Evolutionary conservation across 164 flowering plant genomes (phyloP).

Genomic region (Vitis riparia): DNA sequence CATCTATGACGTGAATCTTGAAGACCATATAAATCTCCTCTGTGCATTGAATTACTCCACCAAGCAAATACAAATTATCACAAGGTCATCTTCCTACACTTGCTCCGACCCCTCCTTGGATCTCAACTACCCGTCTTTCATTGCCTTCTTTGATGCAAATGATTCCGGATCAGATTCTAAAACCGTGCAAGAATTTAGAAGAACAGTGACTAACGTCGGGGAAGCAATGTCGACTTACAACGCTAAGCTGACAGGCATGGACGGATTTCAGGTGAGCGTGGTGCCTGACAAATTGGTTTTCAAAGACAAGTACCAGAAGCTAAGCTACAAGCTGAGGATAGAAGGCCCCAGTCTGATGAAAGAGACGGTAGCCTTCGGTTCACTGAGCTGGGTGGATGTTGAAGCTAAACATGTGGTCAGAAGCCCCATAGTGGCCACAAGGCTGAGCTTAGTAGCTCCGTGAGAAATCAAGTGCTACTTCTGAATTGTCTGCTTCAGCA

Average conservation of each 20-base stretch:
- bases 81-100: slow-evolving; percentile 18
- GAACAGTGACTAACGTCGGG: slow-evolving; percentile 68
- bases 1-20: slow-evolving; percentile 37
- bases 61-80: slow-evolving; percentile 43
- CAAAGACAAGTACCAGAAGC: slow-evolving; percentile 42
- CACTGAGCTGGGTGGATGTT: slow-evolving; percentile 49
- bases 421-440: slow-evolving; percentile 67
- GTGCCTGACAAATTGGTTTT: slow-evolving; percentile 49
- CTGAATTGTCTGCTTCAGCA: not conserved
- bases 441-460: slow-evolving; percentile 9
- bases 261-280: slow-evolving; percentile 47
- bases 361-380: slow-evolving; percentile 37
- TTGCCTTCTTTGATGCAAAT: slow-evolving; percentile 38
- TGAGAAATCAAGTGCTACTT: not conserved
- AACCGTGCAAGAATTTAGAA: slow-evolving; percentile 30
- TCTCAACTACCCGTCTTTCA: slow-evolving; percentile 76
- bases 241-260: slow-evolving; percentile 32
- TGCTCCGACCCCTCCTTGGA: slow-evolving; percentile 48
- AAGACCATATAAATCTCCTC: slow-evolving; percentile 55
- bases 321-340: slow-evolving; percentile 34
- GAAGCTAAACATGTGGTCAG: slow-evolving; percentile 43
- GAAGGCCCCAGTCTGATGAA: slow-evolving; percentile 30
- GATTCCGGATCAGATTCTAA: slow-evolving; percentile 11
- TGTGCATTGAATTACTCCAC: slow-evolving; percentile 54
- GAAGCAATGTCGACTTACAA: slow-evolving; percentile 35